These are phyloP conservation scores for Aegilops sharonensis DNA, from an alignment of 176 grass and related monocot species.

Conservation along the genomic window DNA sequence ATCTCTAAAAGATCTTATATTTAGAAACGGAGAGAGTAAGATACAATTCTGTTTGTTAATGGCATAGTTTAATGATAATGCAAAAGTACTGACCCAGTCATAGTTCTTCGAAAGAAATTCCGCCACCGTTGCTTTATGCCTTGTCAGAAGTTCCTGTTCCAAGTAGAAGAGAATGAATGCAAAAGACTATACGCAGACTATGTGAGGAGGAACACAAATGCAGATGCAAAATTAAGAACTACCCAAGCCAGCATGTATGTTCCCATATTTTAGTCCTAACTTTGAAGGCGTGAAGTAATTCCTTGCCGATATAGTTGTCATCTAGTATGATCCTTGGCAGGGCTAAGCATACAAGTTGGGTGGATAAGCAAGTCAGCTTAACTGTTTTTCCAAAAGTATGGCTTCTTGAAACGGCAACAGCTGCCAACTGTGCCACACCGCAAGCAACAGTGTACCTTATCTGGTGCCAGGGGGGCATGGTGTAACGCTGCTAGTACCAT, in stretches of 20 bases:
- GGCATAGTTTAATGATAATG: conserved; percentile 14
- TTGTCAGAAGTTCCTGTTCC: conserved; percentile 91
- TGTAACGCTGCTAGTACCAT: background rate
- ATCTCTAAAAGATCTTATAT: too few species aligned
- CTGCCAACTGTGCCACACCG: background rate
- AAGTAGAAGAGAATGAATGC: conserved; percentile 27
- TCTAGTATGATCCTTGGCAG: background rate
- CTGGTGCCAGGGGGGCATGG: background rate
- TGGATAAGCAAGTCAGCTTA: conserved; percentile 8
- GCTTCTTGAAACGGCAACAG: background rate
- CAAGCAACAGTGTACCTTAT: background rate
- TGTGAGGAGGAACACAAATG: conserved; percentile 10
- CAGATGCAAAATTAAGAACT: background rate
- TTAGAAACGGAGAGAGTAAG: background rate
- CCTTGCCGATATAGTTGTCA: background rate
- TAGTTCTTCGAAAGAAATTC: conserved; percentile 96
- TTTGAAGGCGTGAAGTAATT: background rate
- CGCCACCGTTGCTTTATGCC: conserved; percentile 97
- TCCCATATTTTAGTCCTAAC: background rate
- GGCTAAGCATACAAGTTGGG: background rate
- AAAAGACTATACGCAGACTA: background rate
- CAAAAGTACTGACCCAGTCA: conserved; percentile 77
- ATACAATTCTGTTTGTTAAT: conserved; percentile 4
- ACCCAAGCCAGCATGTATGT: background rate
- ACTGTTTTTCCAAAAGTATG: background rate